phyloP scores from a whole-genome alignment of 805 yeast species.

The Metschnikowia rubicola region DNA sequence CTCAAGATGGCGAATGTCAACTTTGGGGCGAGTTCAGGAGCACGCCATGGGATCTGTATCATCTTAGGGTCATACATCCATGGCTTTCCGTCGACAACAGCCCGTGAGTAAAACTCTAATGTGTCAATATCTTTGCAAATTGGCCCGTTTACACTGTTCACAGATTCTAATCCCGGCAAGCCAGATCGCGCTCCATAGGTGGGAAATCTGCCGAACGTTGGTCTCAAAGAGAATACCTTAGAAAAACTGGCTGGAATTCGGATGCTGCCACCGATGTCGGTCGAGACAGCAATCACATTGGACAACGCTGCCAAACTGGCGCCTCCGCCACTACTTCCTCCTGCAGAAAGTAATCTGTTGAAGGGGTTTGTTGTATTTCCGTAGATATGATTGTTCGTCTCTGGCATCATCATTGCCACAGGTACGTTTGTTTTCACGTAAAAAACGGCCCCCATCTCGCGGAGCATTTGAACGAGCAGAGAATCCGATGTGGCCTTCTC shows the following conservation, averaged over 20 bases:
- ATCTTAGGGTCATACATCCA: constrained; percentile 50
- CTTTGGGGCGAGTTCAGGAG: constrained; percentile 29
- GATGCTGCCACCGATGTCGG: constrained; percentile 53
- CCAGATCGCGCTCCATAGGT: constrained; percentile 31
- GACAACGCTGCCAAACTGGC: constrained; percentile 47
- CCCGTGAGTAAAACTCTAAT: constrained; percentile 37
- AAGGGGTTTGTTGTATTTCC: constrained; percentile 48
- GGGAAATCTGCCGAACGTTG: constrained; percentile 46
- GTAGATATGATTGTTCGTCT: constrained; percentile 41
- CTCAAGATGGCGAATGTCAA: constrained; percentile 42
- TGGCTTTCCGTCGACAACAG: constrained; percentile 38
- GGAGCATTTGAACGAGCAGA: constrained; percentile 37
- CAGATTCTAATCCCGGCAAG: constrained; percentile 33
- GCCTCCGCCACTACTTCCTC: constrained; percentile 57
- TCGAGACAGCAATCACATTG: constrained; percentile 51
- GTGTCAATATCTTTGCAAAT: constrained; percentile 37
- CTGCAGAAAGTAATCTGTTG: constrained; percentile 42
- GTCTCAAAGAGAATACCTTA: constrained; percentile 42
- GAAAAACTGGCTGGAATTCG: constrained; percentile 46
- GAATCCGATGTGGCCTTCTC: constrained; percentile 33
- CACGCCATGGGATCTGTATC: constrained; percentile 51
- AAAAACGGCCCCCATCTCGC: constrained; percentile 50
- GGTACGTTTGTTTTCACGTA: constrained; percentile 55
- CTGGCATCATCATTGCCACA: constrained; percentile 48
- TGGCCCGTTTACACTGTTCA: constrained; percentile 49